Evolutionary conservation across 2,329 filamentous ascomycete genomes (phyloP).

Genomic region (Dactylellina sp.): DNA sequence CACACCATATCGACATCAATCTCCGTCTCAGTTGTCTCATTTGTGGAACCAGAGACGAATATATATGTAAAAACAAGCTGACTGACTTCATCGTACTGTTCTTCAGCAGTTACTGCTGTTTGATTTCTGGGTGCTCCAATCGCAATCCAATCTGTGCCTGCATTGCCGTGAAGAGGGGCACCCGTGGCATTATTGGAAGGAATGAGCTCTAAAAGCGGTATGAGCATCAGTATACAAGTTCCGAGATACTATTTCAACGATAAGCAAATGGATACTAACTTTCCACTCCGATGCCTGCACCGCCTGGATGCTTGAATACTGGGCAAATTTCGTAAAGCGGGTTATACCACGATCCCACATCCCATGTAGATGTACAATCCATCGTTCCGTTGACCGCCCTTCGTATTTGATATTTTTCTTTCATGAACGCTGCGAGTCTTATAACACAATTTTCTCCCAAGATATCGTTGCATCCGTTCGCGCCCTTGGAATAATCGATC

Average conservation of each 20-base stretch:
- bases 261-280: constrained; percentile 11
- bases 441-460: constrained; percentile 22
- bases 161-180: constrained; percentile 19
- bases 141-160: constrained; percentile 14
- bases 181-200: constrained; percentile 19
- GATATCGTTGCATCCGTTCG: constrained; percentile 38
- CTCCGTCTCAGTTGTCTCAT: neutral
- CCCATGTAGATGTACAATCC: constrained; percentile 7
- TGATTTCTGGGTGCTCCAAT: constrained; percentile 20
- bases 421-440: constrained; percentile 19
- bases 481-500: constrained; percentile 34
- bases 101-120: constrained; percentile 18
- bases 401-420: neutral
- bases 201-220: constrained; percentile 19
- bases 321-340: constrained; percentile 31
- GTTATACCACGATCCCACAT: constrained; percentile 1
- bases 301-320: constrained; percentile 3
- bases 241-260: neutral
- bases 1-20: constrained; percentile 30
- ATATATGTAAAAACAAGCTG: constrained; percentile 35
- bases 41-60: constrained; percentile 25
- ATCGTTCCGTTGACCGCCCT: constrained; percentile 30
- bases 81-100: constrained; percentile 42
- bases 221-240: neutral
- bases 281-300: constrained; percentile 11